Evolutionary conservation across 73 alveolate genomes (phyloP).

Genomic region (Durusdinium trenchii): DNA sequence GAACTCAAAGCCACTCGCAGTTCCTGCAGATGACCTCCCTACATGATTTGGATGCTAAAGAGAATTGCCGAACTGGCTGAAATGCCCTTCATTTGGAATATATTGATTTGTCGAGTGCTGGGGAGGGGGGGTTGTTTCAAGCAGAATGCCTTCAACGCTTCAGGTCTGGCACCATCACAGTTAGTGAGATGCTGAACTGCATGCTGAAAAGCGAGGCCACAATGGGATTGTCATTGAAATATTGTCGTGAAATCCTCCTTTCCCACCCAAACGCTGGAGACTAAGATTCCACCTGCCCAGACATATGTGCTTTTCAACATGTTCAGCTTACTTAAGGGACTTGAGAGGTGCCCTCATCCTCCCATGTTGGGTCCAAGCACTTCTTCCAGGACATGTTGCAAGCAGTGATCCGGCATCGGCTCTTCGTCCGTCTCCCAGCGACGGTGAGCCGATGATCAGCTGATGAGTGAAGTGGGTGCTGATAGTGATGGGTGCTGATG

Average conservation of each 20-base stretch:
- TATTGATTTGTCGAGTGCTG: background rate
- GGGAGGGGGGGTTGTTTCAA: background rate
- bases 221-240: too few species aligned
- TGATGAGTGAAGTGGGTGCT: too few species aligned
- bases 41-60: too few species aligned
- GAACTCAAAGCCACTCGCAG: background rate
- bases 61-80: background rate
- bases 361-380: too few species aligned
- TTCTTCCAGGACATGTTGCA: background rate
- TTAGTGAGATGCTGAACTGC: conserved; percentile 77
- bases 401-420: conserved; percentile 74
- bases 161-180: conserved; percentile 78
- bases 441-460: too few species aligned
- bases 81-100: background rate
- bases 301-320: too few species aligned
- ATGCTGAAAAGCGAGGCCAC: conserved; percentile 78
- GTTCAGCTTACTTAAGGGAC: too few species aligned
- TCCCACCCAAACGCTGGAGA: too few species aligned
- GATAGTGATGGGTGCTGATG: too few species aligned
- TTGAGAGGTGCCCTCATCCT: too few species aligned
- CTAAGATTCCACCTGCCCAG: too few species aligned
- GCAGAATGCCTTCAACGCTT: background rate
- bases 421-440: conserved; percentile 4
- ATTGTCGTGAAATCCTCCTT: too few species aligned
- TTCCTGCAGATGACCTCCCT: background rate